Conservation (phyloP, 176 grass and related monocot species). For the Aegilops tauschii region DNA sequence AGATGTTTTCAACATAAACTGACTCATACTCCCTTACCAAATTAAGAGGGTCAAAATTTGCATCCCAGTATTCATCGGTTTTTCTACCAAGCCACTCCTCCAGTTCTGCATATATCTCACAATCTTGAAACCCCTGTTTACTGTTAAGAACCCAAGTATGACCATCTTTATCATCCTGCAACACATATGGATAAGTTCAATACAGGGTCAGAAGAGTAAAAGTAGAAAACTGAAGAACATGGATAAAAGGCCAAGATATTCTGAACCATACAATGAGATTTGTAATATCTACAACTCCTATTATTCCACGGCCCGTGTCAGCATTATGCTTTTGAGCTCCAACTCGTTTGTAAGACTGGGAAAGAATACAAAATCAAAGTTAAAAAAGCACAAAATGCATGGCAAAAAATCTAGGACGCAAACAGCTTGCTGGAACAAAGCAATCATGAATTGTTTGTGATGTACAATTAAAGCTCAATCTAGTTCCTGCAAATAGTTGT, state of each 20-base stretch:
- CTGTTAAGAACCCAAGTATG: conserved; percentile 73
- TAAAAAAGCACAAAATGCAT: conserved; percentile 21
- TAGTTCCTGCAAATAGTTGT: no score
- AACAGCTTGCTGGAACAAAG: background rate
- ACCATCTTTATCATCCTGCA: conserved; percentile 72
- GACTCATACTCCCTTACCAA: conserved; percentile 47
- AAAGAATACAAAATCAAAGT: conserved; percentile 18
- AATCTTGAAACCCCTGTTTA: conserved; percentile 93
- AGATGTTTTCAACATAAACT: background rate
- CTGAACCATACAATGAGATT: conserved; percentile 54
- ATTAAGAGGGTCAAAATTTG: conserved; percentile 55
- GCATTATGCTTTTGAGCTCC: conserved; percentile 61
- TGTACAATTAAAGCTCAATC: no score
- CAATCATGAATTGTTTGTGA: no score
- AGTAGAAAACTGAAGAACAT: background rate
- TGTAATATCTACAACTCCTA: conserved; percentile 79
- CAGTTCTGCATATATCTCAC: conserved; percentile 71
- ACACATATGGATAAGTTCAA: conserved; percentile 8
- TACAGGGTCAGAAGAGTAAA: background rate
- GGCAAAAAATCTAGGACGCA: background rate
- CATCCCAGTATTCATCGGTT: conserved; percentile 69
- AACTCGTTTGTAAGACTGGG: conserved; percentile 85
- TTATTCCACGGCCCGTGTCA: conserved; percentile 60
- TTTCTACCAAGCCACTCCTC: conserved; percentile 70
- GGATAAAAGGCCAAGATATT: background rate